Evolutionary conservation across 1,284 basidiomycete genomes (phyloP), one percentile per base, ranked within the genome.

Genomic region (Hemileia vastatrix): DNA sequence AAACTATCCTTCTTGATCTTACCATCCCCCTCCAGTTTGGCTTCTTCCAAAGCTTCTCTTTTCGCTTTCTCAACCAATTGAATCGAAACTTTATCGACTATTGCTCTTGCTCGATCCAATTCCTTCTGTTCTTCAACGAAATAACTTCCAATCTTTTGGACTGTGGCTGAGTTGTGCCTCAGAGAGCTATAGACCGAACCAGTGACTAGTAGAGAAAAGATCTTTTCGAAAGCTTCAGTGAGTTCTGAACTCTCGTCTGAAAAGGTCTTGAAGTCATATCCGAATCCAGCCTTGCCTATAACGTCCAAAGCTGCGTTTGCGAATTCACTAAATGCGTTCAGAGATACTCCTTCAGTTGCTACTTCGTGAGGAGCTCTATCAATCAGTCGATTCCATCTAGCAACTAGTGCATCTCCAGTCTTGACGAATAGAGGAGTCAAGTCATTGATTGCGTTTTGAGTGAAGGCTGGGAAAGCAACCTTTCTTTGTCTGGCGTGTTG

Each of bases 401-500:
- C 36, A 11, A 40, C 36, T 11, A 40, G 6, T 2, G 36, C 36
- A 11, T 68, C 64, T n/a, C 66, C 70, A 27, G 68, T 67, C 43
- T 64, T 64, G 43, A 60, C 44, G 21, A 72, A 67, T n/a, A 60
- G 61, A 4, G 65, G 64, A 5, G 65, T 67, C 40, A 70, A 49
- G 2, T 66, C 64, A 50, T 67, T 67, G 23, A 71, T 19, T 47
- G 68, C 67, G 5, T 65, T 65, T 2, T 67, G 66, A 1, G 70
- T 66, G 45, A 72, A 72, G 2, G 68, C 67, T 11, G 71, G 71
- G 0, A 63, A 63, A 56, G 71, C 69, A 23, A 72, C 54, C 49
- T 65, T 66, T 47, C 71, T 63, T 56, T 71, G 70, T 9, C 9
- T 15, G 11, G 23, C 23, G n/a, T 50, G 48, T 9, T 2, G 23